These are phyloP conservation scores for Allomyces macrogynus DNA, from an alignment of 192 early-diverging fungal species.

Conservation along the genomic window DNA sequence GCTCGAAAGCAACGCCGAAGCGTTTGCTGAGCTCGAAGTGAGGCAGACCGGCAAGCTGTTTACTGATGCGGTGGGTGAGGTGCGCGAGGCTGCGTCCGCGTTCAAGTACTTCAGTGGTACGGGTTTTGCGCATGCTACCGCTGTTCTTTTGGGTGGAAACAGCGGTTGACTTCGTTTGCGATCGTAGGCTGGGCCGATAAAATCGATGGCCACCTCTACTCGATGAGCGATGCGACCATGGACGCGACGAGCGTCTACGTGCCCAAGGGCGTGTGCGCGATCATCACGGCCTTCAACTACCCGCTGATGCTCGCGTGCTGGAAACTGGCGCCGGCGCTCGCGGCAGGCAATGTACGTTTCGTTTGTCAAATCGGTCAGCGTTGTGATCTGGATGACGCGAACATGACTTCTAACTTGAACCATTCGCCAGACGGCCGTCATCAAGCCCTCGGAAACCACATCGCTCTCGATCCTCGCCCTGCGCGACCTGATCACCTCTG, in stretches of 20 bases:
- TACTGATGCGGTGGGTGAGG: neutral
- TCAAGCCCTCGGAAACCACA: neutral
- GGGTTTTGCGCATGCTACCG: neutral
- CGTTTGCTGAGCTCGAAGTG: neutral
- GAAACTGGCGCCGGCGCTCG: conserved; percentile 26
- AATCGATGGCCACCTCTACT: no score
- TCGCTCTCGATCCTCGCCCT: neutral
- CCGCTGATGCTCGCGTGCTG: conserved; percentile 27
- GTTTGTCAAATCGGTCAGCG: conserved; percentile 2
- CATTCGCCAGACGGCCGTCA: neutral
- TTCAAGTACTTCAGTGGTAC: conserved; percentile 1
- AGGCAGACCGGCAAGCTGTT: neutral
- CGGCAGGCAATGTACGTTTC: conserved; percentile 22
- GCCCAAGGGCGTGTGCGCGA: conserved; percentile 25
- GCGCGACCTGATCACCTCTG: neutral
- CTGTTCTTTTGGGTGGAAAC: conserved; percentile 54
- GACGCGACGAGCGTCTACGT: conserved; percentile 8
- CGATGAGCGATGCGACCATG: no score
- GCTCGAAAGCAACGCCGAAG: neutral
- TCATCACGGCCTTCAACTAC: conserved; percentile 42
- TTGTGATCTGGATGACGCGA: no score
- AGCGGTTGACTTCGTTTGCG: conserved; percentile 5
- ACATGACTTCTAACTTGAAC: no score
- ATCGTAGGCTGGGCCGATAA: no score
- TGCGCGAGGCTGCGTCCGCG: neutral